Evolutionary conservation across 2,329 filamentous ascomycete species (phyloP).

Genomic region (Ophiocordyceps camponoti-floridani): DNA sequence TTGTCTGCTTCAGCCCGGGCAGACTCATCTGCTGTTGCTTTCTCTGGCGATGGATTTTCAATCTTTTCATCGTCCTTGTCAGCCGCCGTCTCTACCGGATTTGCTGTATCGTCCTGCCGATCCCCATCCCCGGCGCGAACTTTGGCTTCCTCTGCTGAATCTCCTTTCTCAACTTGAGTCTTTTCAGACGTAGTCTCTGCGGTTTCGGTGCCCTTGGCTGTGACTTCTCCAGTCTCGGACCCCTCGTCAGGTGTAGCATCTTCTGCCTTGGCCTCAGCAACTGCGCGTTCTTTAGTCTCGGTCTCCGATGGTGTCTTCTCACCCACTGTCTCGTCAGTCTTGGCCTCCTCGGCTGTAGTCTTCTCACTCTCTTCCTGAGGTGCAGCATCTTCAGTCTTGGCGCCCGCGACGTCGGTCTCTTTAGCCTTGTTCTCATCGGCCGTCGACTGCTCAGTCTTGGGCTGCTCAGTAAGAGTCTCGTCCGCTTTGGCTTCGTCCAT

Average conservation of each 20-base stretch:
- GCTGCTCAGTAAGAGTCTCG: not conserved
- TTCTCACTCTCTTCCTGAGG: no score
- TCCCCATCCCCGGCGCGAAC: not conserved
- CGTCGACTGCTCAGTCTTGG: slow-evolving; percentile 1
- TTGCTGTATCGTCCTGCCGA: not conserved
- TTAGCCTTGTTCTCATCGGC: slow-evolving; percentile 2
- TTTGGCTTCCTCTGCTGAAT: not conserved
- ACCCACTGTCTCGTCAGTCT: no score
- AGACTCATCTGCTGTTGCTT: not conserved
- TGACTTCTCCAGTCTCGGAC: not conserved
- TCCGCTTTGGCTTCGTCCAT: not conserved
- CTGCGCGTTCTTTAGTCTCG: no score
- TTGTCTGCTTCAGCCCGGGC: not conserved
- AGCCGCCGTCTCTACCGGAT: not conserved
- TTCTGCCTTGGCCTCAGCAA: not conserved
- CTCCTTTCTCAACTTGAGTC: not conserved
- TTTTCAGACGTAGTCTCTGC: not conserved
- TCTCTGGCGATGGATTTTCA: not conserved
- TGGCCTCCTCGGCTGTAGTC: no score
- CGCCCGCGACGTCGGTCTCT: not conserved
- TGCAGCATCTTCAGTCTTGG: not conserved
- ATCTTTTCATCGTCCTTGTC: not conserved
- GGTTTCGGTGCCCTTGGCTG: no score
- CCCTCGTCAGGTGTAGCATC: not conserved
- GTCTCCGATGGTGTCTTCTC: no score